Conservation (phyloP, 2,329 filamentous ascomycete genomes). For the Sarocladium brachiariae region DNA sequence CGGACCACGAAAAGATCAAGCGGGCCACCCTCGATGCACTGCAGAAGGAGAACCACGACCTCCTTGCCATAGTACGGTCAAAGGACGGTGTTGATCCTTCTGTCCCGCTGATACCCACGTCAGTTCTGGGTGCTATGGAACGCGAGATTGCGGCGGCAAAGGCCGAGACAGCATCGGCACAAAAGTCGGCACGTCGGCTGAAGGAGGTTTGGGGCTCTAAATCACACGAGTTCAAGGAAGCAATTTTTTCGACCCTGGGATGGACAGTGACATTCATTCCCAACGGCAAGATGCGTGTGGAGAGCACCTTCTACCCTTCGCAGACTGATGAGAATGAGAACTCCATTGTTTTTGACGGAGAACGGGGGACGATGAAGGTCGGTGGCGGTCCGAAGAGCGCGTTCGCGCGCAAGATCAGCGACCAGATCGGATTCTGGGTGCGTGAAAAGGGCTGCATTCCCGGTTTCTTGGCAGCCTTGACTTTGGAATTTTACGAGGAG, state of each 20-base stretch:
- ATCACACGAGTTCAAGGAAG: slow-evolving; percentile 89
- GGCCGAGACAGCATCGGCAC: slow-evolving; percentile 61
- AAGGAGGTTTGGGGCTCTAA: slow-evolving; percentile 92
- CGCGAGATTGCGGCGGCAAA: slow-evolving; percentile 68
- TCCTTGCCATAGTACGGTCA: slow-evolving; percentile 63
- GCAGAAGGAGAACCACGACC: slow-evolving; percentile 74
- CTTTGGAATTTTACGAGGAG: slow-evolving; percentile 87
- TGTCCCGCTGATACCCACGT: slow-evolving; percentile 64
- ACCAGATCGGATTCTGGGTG: slow-evolving; percentile 93
- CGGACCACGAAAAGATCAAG: slow-evolving; percentile 79
- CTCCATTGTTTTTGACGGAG: slow-evolving; percentile 79
- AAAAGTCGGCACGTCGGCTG: slow-evolving; percentile 78
- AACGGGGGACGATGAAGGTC: slow-evolving; percentile 97
- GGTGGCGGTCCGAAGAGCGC: slow-evolving; percentile 79
- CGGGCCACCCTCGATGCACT: slow-evolving; percentile 69
- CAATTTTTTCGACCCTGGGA: slow-evolving; percentile 83
- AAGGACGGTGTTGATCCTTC: slow-evolving; percentile 30
- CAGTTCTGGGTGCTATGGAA: slow-evolving; percentile 67
- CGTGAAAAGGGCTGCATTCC: slow-evolving; percentile 89
- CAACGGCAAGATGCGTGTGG: slow-evolving; percentile 93
- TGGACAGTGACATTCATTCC: slow-evolving; percentile 95
- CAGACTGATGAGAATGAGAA: slow-evolving; percentile 63
- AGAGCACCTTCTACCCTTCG: slow-evolving; percentile 73
- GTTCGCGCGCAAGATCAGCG: slow-evolving; percentile 78
- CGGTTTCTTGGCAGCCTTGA: slow-evolving; percentile 84